Conservation (phyloP, 805 yeast genomes). For the Kuraishia capsulata region DNA sequence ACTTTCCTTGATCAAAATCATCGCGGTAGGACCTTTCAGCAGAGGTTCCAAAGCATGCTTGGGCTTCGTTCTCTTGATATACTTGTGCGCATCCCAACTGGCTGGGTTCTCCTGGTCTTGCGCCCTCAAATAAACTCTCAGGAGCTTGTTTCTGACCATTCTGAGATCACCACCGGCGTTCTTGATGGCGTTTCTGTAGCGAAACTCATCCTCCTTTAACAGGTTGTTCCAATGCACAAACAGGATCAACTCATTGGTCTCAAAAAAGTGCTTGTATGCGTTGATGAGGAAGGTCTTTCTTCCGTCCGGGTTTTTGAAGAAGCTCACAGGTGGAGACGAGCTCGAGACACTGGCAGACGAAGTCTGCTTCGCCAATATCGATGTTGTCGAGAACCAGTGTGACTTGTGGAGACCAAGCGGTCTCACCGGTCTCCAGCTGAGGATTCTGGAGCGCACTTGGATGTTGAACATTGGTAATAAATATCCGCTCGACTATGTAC, state of each 20-base stretch:
- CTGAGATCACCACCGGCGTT: slow-evolving; percentile 63
- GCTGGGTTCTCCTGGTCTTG: slow-evolving; percentile 70
- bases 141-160: slow-evolving; percentile 58
- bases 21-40: slow-evolving; percentile 80
- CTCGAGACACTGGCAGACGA: too few species aligned
- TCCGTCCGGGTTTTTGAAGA: slow-evolving; percentile 49
- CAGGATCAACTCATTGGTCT: slow-evolving; percentile 58
- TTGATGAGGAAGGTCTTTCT: slow-evolving; percentile 86
- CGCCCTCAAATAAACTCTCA: slow-evolving; percentile 70
- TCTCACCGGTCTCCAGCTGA: too few species aligned
- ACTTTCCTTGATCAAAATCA: slow-evolving; percentile 55
- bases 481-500: too few species aligned
- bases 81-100: slow-evolving; percentile 33
- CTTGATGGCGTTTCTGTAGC: slow-evolving; percentile 50
- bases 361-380: too few species aligned
- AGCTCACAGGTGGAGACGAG: slow-evolving; percentile 18
- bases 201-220: slow-evolving; percentile 56
- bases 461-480: too few species aligned
- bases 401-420: too few species aligned
- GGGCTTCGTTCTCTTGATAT: slow-evolving; percentile 27
- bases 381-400: too few species aligned
- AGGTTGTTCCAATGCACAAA: slow-evolving; percentile 83
- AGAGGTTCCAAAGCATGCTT: slow-evolving; percentile 64
- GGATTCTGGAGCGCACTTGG: too few species aligned
- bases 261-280: slow-evolving; percentile 63